Base-by-base conservation (phyloP, 441 rosid genomes). In the Adansonia grandidieri region DNA sequence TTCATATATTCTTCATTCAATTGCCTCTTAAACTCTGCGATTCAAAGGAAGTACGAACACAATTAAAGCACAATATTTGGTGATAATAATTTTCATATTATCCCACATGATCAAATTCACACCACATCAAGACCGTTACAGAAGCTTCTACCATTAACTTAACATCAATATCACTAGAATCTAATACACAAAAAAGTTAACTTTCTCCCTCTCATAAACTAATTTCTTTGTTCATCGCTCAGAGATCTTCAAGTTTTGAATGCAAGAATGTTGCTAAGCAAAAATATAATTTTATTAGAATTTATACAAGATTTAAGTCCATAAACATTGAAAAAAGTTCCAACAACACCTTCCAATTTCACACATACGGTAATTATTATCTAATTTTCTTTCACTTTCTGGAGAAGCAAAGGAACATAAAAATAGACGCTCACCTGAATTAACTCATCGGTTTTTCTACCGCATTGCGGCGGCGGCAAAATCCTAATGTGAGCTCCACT, bases 391-490 rank as follows among this genome's bases (percentile, higher is more conserved):
- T 51, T 53, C 47, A 71, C 62, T 71, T 71, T 28, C 62, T 28
- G 40, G 42, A 74, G 77, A 74, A 32, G 37, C 45, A 62, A 48
- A 78, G 14, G 53, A 14, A 48, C 51, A n/a, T 50, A 53, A 15
- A 74, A 19, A 76, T 10, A 17, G 47, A 61, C 76, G 19, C 13
- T 53, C 2, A 91, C 96, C 91, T 90, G 92, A 83, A 91, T 88
- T 78, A 91, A 78, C 69, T 85, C 64, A 67, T 89, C 96, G 32
- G 7, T 84, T 22, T 47, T 81, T 4, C 84, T 67, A 0, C 86
- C 91, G 8, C 93, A 88, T 24, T 17, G 58, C 3, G 93, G 96
- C 20, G 93, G 85, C 63, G 86, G 89, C 71, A 91, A 78, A 72
- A 87, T 84, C 82, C 85, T 72, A 61, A 91, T 90, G 67, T 74